A percentile compares a stretch with the other conserved stretches of the same genome.
Conservation (phyloP, 2,329 filamentous ascomycete species). For the Lasiodiplodia sp. region DNA sequence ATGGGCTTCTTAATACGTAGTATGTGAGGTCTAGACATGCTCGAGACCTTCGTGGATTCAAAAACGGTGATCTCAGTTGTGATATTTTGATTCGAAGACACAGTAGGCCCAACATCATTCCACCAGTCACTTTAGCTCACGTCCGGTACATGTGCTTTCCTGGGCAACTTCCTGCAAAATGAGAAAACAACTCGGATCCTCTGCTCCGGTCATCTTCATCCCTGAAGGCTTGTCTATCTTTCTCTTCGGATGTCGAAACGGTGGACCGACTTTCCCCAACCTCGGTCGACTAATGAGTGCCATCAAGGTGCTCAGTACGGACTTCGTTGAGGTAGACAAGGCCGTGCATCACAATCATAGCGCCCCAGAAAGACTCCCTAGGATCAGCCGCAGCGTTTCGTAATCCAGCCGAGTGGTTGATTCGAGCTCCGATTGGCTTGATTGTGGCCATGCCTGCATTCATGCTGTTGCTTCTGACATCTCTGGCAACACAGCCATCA, state of each 20-base stretch:
- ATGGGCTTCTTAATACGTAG: too few species aligned
- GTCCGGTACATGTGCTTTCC: not conserved
- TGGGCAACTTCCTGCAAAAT: not conserved
- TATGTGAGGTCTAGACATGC: too few species aligned
- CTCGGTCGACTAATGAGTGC: not conserved
- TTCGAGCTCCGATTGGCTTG: not conserved
- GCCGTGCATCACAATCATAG: not conserved
- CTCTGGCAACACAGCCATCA: slow-evolving; percentile 7
- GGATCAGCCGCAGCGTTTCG: not conserved
- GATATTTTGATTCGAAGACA: too few species aligned
- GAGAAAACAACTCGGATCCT: not conserved
- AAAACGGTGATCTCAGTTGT: too few species aligned
- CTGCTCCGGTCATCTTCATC: not conserved
- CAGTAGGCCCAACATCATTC: not conserved
- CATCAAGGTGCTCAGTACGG: slow-evolving; percentile 20
- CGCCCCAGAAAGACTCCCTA: not conserved
- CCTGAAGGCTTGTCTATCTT: not conserved
- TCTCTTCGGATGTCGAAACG: not conserved
- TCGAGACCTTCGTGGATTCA: too few species aligned
- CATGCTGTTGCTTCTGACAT: not conserved
- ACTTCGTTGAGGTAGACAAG: not conserved
- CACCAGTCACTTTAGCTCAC: not conserved
- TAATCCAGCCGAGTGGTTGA: too few species aligned
- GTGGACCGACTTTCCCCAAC: not conserved
- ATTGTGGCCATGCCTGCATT: too few species aligned